Percentiles rank a stretch among this genome's conserved stretches.
Conservation (phyloP, 2,329 filamentous ascomycete species). For the Pseudocercospora crystallina region DNA sequence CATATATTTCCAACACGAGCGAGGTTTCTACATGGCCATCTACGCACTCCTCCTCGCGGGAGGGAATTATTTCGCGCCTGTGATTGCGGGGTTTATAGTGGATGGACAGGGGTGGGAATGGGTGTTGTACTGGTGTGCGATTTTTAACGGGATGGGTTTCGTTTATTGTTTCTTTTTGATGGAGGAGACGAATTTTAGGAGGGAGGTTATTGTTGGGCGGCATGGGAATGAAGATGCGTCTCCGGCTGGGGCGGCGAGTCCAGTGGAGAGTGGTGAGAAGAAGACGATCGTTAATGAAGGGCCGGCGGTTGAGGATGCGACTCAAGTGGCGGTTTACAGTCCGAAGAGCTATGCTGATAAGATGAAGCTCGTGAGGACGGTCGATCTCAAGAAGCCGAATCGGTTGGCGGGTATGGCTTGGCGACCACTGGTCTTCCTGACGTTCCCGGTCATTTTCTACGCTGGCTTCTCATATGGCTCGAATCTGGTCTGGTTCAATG, state of each 20-base stretch:
- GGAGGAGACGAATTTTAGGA: constrained; percentile 59
- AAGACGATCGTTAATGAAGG: background rate
- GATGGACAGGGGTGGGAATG: constrained; percentile 53
- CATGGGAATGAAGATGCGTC: constrained; percentile 6
- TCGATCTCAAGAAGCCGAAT: constrained; percentile 35
- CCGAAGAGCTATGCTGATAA: constrained; percentile 36
- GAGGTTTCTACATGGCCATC: constrained; percentile 31
- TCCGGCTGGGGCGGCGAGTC: background rate
- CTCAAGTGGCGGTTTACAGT: background rate
- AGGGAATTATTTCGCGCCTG: constrained; percentile 36
- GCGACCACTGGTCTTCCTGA: constrained; percentile 37
- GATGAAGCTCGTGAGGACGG: constrained; percentile 32
- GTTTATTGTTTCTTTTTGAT: constrained; percentile 59
- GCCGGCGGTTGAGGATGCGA: constrained; percentile 10
- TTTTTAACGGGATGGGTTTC: constrained; percentile 51
- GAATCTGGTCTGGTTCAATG: constrained; percentile 45
- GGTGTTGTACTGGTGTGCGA: constrained; percentile 54
- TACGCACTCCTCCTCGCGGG: constrained; percentile 29
- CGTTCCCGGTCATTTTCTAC: constrained; percentile 1
- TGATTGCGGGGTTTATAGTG: constrained; percentile 53
- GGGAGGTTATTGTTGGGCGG: constrained; percentile 8
- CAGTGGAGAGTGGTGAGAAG: background rate
- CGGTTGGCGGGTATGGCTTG: constrained; percentile 29
- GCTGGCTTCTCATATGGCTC: constrained; percentile 37
- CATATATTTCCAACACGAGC: constrained; percentile 33